Evolutionary conservation across 345 rosid species (phyloP).

Genomic region (Turnera subulata): DNA sequence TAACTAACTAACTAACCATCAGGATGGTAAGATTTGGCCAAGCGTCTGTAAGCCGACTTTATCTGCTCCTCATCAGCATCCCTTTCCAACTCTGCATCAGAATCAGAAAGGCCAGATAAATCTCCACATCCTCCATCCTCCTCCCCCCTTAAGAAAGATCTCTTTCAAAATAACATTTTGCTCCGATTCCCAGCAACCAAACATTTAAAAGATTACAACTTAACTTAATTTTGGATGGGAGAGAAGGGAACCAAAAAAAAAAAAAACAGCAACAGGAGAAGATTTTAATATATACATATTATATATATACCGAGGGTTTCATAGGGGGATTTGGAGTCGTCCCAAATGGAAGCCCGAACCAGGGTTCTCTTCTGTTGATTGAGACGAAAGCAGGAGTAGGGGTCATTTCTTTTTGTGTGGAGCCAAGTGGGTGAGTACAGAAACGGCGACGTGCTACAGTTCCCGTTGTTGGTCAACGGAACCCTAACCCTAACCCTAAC

Average conservation of each 20-base stretch:
- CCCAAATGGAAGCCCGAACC: conserved; percentile 66
- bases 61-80: conserved; percentile 84
- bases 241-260: too few relatives aligned
- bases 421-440: conserved; percentile 35
- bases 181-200: conserved; percentile 8
- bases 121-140: neutral
- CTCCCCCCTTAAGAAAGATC: too few relatives aligned
- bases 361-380: conserved; percentile 58
- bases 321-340: conserved; percentile 68
- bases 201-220: neutral
- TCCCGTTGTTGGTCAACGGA: conserved; percentile 47
- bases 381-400: conserved; percentile 45
- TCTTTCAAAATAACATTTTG: neutral
- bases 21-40: conserved; percentile 93
- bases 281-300: too few relatives aligned
- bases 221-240: too few relatives aligned
- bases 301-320: conserved; percentile 79
- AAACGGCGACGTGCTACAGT: conserved; percentile 32
- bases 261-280: neutral
- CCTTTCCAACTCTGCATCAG: conserved; percentile 63
- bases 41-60: conserved; percentile 76
- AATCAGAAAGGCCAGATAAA: conserved; percentile 6
- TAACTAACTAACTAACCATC: conserved; percentile 64
- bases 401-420: conserved; percentile 35
- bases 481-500: conserved; percentile 43